phyloP scores from a whole-genome alignment of 441 rosid species.

The Pelargonium exstipulatum region DNA sequence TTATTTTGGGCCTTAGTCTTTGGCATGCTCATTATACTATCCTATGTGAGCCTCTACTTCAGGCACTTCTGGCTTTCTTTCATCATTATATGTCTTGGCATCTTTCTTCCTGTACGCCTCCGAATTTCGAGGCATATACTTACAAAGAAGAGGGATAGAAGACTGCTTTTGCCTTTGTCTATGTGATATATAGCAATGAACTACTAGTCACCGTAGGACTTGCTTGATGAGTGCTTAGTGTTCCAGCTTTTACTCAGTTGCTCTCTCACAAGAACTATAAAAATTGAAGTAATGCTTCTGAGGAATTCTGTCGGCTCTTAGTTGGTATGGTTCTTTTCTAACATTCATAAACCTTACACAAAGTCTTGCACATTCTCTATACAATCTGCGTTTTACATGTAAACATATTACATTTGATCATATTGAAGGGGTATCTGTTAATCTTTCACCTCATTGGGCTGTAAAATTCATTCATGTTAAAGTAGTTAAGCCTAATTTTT shows the following conservation, averaged over 20 bases:
- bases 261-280: not conserved
- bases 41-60: slow-evolving; percentile 27
- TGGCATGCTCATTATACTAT: slow-evolving; percentile 33
- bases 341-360: slow-evolving; percentile 14
- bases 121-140: slow-evolving; percentile 36
- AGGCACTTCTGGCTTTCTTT: slow-evolving; percentile 34
- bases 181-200: slow-evolving; percentile 27
- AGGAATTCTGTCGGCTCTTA: slow-evolving; percentile 2
- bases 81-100: slow-evolving; percentile 29
- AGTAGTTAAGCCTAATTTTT: slow-evolving; percentile 6
- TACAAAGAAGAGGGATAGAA: slow-evolving; percentile 39
- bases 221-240: not conserved
- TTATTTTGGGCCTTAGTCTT: slow-evolving; percentile 37
- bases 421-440: slow-evolving; percentile 10
- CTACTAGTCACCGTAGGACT: slow-evolving; percentile 17
- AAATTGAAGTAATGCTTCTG: slow-evolving; percentile 10
- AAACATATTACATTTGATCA: slow-evolving; percentile 21
- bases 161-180: slow-evolving; percentile 45
- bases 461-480: slow-evolving; percentile 14
- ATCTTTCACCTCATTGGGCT: not conserved
- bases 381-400: slow-evolving; percentile 11
- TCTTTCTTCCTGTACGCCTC: slow-evolving; percentile 33
- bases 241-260: too few relatives aligned
- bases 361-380: slow-evolving; percentile 11
- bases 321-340: slow-evolving; percentile 22